Conservation (phyloP, 1,284 basidiomycete genomes). For the Afroboletus lepidellus region DNA sequence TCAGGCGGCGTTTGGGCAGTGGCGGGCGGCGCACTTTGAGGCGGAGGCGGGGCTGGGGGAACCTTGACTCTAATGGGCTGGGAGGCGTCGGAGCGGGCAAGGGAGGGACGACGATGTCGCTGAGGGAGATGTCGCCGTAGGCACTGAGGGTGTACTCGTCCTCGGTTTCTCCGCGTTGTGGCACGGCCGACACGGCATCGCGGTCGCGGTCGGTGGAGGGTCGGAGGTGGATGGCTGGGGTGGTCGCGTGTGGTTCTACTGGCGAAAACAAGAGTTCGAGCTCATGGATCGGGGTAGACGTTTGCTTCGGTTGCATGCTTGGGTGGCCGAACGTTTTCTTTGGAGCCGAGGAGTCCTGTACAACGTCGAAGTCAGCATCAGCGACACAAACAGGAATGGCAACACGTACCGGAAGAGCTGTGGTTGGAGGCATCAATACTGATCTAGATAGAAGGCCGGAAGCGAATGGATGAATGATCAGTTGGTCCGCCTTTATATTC, state of each 20-base stretch:
- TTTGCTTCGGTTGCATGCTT: not conserved
- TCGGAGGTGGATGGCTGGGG: not conserved
- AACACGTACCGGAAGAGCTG: constrained; percentile 12
- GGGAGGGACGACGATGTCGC: constrained; percentile 15
- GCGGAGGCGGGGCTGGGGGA: constrained; percentile 19
- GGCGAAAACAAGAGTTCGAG: not conserved
- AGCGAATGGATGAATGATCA: not conserved
- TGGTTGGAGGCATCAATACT: not conserved
- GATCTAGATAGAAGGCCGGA: not conserved
- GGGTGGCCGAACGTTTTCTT: not conserved
- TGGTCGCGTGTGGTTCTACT: not conserved
- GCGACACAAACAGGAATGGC: not conserved
- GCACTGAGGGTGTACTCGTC: constrained; percentile 30
- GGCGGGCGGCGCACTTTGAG: constrained; percentile 27
- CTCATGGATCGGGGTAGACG: not conserved
- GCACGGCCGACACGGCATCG: not conserved
- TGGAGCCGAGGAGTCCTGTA: constrained; percentile 10
- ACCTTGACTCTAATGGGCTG: not conserved
- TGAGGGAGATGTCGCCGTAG: constrained; percentile 28
- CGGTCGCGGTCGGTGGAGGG: not conserved
- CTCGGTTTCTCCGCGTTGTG: constrained; percentile 12
- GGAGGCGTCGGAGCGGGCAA: not conserved
- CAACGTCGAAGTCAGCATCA: not conserved
- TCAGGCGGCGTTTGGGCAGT: constrained; percentile 26
- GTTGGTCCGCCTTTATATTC: constrained; percentile 15